These are phyloP conservation scores for Urostyla sp. DNA, from an alignment of 73 alveolate species.

Conservation along the genomic window DNA sequence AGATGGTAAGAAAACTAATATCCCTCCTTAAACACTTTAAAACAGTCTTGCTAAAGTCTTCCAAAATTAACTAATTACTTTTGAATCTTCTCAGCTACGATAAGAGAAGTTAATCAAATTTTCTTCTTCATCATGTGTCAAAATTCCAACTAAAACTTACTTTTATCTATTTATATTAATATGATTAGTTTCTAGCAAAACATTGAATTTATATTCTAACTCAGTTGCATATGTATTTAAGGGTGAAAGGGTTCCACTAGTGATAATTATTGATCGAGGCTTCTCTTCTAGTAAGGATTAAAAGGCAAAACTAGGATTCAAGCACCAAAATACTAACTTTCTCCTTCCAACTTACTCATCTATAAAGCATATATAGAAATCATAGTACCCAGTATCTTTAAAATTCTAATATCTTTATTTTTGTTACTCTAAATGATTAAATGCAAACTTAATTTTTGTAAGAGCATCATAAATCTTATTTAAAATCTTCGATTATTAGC, in stretches of 20 bases:
- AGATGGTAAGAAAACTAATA: conserved; percentile 87
- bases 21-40: conserved; percentile 83
- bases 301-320: conserved; percentile 86
- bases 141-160: conserved; percentile 75
- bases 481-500: conserved; percentile 43
- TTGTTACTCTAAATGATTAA: neutral
- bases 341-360: conserved; percentile 59
- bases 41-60: conserved; percentile 75
- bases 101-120: conserved; percentile 64
- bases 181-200: conserved; percentile 79
- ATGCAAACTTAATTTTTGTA: conserved; percentile 19
- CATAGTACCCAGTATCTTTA: conserved; percentile 45
- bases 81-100: conserved; percentile 76
- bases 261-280: conserved; percentile 76
- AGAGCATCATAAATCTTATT: conserved; percentile 57
- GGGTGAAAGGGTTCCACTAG: conserved; percentile 91
- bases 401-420: neutral
- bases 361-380: conserved; percentile 58
- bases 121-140: conserved; percentile 65
- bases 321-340: conserved; percentile 80
- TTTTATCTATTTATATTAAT: conserved; percentile 75
- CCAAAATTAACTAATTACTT: conserved; percentile 77
- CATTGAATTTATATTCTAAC: conserved; percentile 58
- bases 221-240: conserved; percentile 81
- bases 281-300: conserved; percentile 69